Evolutionary conservation across 2,329 filamentous ascomycete species (phyloP), one percentile per base, ranked within the genome.

Genomic region (Alternaria viburni): DNA sequence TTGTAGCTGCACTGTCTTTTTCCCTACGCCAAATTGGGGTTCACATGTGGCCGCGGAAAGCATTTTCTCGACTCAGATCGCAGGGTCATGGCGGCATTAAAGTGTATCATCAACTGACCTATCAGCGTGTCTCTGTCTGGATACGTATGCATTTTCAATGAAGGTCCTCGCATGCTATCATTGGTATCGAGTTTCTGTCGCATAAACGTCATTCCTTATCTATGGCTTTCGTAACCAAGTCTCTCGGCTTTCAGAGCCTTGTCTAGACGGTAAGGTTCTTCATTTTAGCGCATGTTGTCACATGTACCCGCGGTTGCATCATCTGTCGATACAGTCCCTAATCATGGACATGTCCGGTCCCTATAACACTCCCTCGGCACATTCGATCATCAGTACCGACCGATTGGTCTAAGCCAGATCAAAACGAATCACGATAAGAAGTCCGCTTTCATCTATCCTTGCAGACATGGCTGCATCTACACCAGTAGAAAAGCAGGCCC

Each of bases 211-310:
- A 10, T 25, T 47, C 32, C 59, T 64, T 68, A 62, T 68, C 60
- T 32, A 25, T 17, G 49, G 21, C 46, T 26, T 47, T 36, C 49
- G 4, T 11, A 17, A 46, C 23, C 25, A 52, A 57, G 56, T 43
- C 25, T 54, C 44, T 26, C 52, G 55, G 52, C 56, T 52, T 32
- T 32, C 45, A 32, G 11, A 6, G 47, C 65, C 54, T 64, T 47
- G 43, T 58, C 61, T 57, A 57, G 59, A 55, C 59, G 36, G 50
- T 54, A 17, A 57, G 45, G 54, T 58, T 50, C 28, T 54, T 26
- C 30, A 41, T 13, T n/a, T 49, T 45, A 56, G 54, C 9, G 45
- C 26, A 69, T 72, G 68, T 72, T 72, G 70, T 71, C 69, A 72
- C 36, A 21, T 21, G 17, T 50, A 19, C 54, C 43, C 46, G 25